Evolutionary conservation across 371 early-diverging fungal species (phyloP).

Genomic region (Rhizopus stolonifer): DNA sequence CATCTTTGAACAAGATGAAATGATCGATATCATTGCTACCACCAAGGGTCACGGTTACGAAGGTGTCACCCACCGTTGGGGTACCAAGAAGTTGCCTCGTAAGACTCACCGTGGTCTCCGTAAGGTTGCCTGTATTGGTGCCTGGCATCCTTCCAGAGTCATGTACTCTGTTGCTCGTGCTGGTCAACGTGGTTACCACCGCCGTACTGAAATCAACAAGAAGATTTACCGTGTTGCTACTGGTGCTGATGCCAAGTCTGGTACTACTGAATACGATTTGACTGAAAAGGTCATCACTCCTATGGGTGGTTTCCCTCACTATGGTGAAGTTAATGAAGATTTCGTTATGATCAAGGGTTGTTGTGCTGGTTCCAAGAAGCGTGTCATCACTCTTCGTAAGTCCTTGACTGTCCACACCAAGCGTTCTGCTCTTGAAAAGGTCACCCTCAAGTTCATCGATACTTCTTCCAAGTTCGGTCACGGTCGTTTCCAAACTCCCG

Average conservation of each 20-base stretch:
- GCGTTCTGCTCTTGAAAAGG: constrained; percentile 96
- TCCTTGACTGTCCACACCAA: constrained; percentile 92
- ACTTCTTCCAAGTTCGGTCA: constrained; percentile 99
- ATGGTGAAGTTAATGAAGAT: constrained; percentile 98
- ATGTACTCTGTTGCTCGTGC: constrained; percentile 99
- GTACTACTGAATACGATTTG: constrained; percentile 98
- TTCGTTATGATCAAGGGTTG: constrained; percentile 99
- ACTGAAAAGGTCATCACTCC: constrained; percentile 98
- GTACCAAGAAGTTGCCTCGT: constrained; percentile 99
- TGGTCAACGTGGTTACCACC: constrained; percentile 99
- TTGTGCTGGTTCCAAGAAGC: constrained; percentile 97
- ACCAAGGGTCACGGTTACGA: constrained; percentile 99
- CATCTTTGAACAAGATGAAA: constrained; percentile 98
- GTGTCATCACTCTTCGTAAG: constrained; percentile 99
- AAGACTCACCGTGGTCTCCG: constrained; percentile 99
- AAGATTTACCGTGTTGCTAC: constrained; percentile 99
- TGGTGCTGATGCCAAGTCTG: constrained; percentile 83
- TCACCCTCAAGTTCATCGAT: constrained; percentile 98
- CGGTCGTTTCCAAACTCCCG: constrained; percentile 99
- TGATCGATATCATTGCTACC: constrained; percentile 99
- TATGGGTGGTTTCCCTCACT: constrained; percentile 99
- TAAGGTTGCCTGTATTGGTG: constrained; percentile 99
- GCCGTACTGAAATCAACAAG: constrained; percentile 99
- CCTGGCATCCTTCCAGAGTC: constrained; percentile 99
- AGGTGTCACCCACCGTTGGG: constrained; percentile 99